Conservation (phyloP, 208 protist genomes). For the Crithidia brevicula region DNA sequence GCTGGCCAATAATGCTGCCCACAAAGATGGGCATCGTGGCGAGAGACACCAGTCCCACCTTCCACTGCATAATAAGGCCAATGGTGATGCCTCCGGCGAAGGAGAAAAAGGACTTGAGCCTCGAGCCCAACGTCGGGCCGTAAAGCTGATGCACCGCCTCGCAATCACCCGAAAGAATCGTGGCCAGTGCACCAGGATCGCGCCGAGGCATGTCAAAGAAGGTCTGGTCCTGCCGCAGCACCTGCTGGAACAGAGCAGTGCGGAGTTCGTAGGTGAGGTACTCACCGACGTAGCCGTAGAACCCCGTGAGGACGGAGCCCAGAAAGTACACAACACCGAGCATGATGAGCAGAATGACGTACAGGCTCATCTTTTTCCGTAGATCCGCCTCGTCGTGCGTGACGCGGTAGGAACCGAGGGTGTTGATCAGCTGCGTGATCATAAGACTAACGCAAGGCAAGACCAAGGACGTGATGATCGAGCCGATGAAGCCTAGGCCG, state of each 20-base stretch:
- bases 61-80: constrained; percentile 71
- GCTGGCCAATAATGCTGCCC: constrained; percentile 41
- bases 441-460: constrained; percentile 53
- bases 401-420: constrained; percentile 44
- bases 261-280: constrained; percentile 71
- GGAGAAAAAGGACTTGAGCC: constrained; percentile 55
- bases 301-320: constrained; percentile 50
- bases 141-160: constrained; percentile 84
- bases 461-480: constrained; percentile 40
- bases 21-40: constrained; percentile 64
- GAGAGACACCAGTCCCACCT: constrained; percentile 65
- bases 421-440: constrained; percentile 48
- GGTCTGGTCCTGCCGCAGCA: constrained; percentile 83
- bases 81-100: constrained; percentile 62
- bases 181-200: constrained; percentile 63
- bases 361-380: constrained; percentile 36
- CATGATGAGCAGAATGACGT: constrained; percentile 55
- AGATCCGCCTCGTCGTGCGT: constrained; percentile 33
- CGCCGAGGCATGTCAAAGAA: constrained; percentile 86
- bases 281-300: constrained; percentile 81
- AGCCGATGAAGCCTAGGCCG: constrained; percentile 59
- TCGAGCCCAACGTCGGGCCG: constrained; percentile 64
- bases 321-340: constrained; percentile 45
- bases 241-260: constrained; percentile 62
- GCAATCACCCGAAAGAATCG: constrained; percentile 79